Percentiles rank a stretch among this genome's conserved stretches.
phyloP scores from a whole-genome alignment of 192 early-diverging fungal species.

The Chytriomyces hyalinus region DNA sequence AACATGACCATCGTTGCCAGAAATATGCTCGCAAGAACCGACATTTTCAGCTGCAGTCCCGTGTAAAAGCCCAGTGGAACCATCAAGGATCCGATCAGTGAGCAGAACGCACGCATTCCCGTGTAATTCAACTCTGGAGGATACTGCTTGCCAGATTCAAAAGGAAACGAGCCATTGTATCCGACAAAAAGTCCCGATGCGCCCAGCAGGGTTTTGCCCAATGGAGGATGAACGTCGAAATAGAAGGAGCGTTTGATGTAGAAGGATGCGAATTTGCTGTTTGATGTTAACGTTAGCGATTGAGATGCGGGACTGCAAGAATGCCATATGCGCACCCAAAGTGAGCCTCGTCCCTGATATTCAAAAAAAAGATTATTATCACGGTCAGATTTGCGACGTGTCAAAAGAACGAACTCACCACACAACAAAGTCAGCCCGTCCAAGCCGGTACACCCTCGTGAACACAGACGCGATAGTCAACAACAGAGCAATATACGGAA shows the following conservation, averaged over 20 bases:
- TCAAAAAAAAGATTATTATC: constrained; percentile 7
- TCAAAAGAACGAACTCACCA: constrained; percentile 37
- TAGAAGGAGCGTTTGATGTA: constrained; percentile 95
- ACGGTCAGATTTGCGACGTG: neutral
- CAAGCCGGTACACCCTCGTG: constrained; percentile 54
- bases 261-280: constrained; percentile 84
- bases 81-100: constrained; percentile 83
- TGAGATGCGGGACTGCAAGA: too few relatives aligned
- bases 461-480: constrained; percentile 43
- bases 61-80: constrained; percentile 92
- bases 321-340: constrained; percentile 50
- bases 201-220: constrained; percentile 95
- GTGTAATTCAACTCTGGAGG: constrained; percentile 81
- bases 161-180: constrained; percentile 85
- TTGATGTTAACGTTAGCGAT: neutral
- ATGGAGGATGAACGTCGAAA: constrained; percentile 96
- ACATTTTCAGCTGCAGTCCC: constrained; percentile 75
- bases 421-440: constrained; percentile 48
- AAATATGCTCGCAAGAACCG: constrained; percentile 67
- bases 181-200: constrained; percentile 82
- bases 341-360: constrained; percentile 64
- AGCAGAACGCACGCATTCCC: constrained; percentile 88
- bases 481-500: constrained; percentile 14
- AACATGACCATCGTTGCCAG: constrained; percentile 79
- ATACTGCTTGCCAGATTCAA: constrained; percentile 79